These are phyloP conservation scores for Kandelia obovata DNA, from an alignment of 345 rosid species.

Conservation along the genomic window DNA sequence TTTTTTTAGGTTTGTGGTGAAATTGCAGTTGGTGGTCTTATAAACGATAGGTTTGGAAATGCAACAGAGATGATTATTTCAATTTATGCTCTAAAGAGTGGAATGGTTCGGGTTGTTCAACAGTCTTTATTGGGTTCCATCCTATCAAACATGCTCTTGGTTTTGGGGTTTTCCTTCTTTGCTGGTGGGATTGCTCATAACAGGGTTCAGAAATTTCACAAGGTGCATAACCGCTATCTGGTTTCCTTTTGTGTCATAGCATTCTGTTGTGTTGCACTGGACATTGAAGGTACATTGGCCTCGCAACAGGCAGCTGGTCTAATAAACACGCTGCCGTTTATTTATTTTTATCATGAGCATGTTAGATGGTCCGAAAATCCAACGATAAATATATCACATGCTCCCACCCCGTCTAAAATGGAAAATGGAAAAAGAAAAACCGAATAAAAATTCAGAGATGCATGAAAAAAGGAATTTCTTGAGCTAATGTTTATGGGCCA, in stretches of 20 bases:
- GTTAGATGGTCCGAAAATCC: too few relatives aligned
- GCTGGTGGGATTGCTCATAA: conserved; percentile 61
- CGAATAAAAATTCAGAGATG: too few relatives aligned
- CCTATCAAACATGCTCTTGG: conserved; percentile 80
- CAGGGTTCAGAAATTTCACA: conserved; percentile 70
- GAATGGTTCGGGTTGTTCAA: conserved; percentile 1
- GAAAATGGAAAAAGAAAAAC: too few relatives aligned
- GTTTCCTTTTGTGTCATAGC: not conserved
- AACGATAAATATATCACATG: too few relatives aligned
- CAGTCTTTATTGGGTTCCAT: conserved; percentile 73
- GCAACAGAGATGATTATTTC: not conserved
- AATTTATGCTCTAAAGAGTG: not conserved
- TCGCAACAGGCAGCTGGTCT: conserved; percentile 58
- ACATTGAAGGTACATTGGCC: not conserved
- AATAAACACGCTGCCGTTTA: conserved; percentile 24
- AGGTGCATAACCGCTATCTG: conserved; percentile 34
- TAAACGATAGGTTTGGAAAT: not conserved
- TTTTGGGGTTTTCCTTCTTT: conserved; percentile 83
- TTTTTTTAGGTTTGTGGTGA: not conserved
- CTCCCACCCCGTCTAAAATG: too few relatives aligned
- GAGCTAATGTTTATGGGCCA: too few relatives aligned
- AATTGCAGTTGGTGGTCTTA: not conserved
- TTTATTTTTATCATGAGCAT: too few relatives aligned
- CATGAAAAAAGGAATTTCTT: too few relatives aligned
- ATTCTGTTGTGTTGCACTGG: conserved; percentile 11